These are phyloP conservation scores for Sugiyamaella pinicola DNA, from an alignment of 1,139 yeast species.

Conservation along the genomic window DNA sequence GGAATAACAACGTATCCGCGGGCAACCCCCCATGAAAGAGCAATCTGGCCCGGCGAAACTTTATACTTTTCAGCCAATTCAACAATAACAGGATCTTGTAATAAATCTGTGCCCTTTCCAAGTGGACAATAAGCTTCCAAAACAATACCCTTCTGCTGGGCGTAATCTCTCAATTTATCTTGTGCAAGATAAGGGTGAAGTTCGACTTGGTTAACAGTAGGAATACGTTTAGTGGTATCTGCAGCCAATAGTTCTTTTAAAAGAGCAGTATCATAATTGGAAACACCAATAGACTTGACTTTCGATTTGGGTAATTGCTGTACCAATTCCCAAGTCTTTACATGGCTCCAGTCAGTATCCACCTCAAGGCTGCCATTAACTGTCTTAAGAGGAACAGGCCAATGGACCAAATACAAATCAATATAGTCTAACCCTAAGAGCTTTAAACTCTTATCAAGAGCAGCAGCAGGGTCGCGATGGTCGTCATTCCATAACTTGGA, in stretches of 20 bases:
- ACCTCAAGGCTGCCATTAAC: constrained; percentile 40
- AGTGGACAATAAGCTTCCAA: constrained; percentile 79
- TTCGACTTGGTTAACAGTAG: constrained; percentile 71
- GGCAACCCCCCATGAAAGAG: constrained; percentile 69
- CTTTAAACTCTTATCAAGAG: constrained; percentile 62
- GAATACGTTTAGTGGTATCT: constrained; percentile 55
- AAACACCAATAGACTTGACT: constrained; percentile 71
- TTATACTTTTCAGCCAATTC: constrained; percentile 57
- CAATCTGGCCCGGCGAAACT: constrained; percentile 60
- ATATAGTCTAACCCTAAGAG: constrained; percentile 74
- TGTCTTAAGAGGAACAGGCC: constrained; percentile 62
- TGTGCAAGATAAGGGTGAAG: constrained; percentile 77
- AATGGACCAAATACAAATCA: constrained; percentile 81
- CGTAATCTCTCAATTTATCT: constrained; percentile 57
- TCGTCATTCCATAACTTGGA: constrained; percentile 53
- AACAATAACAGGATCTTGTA: constrained; percentile 50
- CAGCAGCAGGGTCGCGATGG: constrained; percentile 57
- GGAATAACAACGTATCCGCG: constrained; percentile 71
- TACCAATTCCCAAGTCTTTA: constrained; percentile 70
- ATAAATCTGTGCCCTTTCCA: constrained; percentile 34
- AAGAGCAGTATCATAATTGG: constrained; percentile 63
- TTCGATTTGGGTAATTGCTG: constrained; percentile 60
- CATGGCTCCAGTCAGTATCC: constrained; percentile 55
- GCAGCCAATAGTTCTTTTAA: constrained; percentile 55
- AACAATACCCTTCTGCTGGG: constrained; percentile 55